Conservation (phyloP, 257 asterid species). For the Thymus quinquecostatus region DNA sequence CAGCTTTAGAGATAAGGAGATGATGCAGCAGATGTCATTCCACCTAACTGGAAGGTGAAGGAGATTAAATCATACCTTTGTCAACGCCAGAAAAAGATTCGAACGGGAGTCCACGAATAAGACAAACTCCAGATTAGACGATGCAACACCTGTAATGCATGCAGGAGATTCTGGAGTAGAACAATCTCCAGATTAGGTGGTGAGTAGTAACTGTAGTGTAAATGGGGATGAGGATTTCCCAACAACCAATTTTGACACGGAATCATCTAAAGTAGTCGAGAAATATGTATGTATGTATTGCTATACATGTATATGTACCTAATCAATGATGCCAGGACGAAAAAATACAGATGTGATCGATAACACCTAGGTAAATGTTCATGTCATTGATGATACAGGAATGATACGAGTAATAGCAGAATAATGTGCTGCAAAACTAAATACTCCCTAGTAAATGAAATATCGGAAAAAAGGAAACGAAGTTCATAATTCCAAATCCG, state of each 20-base stretch:
- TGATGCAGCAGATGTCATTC: conserved; percentile 10
- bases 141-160: conserved; percentile 31
- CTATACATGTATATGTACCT: neutral
- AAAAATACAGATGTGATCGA: neutral
- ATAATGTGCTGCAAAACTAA: neutral
- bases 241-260: neutral
- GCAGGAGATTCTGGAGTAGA: neutral
- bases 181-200: neutral
- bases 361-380: neutral
- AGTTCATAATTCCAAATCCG: neutral
- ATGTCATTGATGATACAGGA: neutral
- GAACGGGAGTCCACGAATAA: neutral
- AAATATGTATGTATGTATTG: neutral
- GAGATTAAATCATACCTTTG: neutral
- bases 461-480: neutral
- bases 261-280: too few relatives aligned
- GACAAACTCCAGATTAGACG: neutral
- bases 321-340: too few relatives aligned
- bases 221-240: neutral
- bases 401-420: neutral
- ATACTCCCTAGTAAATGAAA: neutral
- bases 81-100: neutral
- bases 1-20: conserved; percentile 20
- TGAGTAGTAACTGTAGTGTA: neutral
- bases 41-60: conserved; percentile 22